Evolutionary conservation across 2,329 filamentous ascomycete species (phyloP).

Genomic region (Colletotrichum sp.): DNA sequence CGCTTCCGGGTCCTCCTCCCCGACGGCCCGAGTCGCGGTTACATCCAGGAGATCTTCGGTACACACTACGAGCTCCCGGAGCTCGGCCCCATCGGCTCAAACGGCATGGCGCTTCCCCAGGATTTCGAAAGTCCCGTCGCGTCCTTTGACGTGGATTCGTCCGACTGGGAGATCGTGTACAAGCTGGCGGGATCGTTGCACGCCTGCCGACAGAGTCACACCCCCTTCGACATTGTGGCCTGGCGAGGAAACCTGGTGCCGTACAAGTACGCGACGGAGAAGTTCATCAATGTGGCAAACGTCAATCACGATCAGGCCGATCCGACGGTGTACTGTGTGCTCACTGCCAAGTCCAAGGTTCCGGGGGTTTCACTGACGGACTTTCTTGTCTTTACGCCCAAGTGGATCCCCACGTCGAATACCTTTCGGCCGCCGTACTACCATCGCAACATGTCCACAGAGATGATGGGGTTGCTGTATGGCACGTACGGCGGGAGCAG

Average conservation of each 20-base stretch:
- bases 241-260: conserved; percentile 60
- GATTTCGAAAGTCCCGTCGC: conserved; percentile 67
- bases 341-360: conserved; percentile 59
- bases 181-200: conserved; percentile 61
- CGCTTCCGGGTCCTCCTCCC: conserved; percentile 60
- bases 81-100: conserved; percentile 67
- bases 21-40: conserved; percentile 59
- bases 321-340: conserved; percentile 65
- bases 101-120: conserved; percentile 42
- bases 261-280: conserved; percentile 53
- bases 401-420: conserved; percentile 62
- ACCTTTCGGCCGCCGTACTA: conserved; percentile 68
- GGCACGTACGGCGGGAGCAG: conserved; percentile 36
- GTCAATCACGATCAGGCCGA: conserved; percentile 65
- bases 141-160: background rate
- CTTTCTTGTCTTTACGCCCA: conserved; percentile 67
- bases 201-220: conserved; percentile 58
- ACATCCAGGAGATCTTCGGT: conserved; percentile 70
- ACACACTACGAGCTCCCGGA: conserved; percentile 65
- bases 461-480: conserved; percentile 59
- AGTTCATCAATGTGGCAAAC: conserved; percentile 62
- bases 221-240: background rate
- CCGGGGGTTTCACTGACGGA: conserved; percentile 60
- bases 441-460: conserved; percentile 63
- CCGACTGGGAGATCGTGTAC: background rate